These are phyloP conservation scores for Neopestalotiopsis rosae DNA, from an alignment of 2,329 filamentous ascomycete species.

Conservation along the genomic window DNA sequence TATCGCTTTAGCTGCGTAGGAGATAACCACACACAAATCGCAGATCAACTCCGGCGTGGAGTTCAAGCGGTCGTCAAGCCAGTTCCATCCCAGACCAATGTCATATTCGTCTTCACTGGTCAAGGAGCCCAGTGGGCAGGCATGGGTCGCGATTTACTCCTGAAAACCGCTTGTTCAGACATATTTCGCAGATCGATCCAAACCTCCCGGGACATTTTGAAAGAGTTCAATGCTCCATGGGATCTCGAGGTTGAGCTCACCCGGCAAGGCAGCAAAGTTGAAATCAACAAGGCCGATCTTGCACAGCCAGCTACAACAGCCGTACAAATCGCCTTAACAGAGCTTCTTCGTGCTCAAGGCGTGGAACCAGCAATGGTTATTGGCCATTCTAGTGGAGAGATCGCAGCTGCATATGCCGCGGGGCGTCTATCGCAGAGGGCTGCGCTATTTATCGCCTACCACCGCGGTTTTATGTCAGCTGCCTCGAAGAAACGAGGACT, in stretches of 20 bases:
- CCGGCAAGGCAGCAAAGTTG: constrained; percentile 18
- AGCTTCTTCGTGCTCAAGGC: constrained; percentile 38
- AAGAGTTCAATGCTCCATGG: constrained; percentile 10
- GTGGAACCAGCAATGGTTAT: constrained; percentile 38
- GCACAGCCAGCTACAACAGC: constrained; percentile 39
- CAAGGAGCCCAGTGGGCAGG: constrained; percentile 51
- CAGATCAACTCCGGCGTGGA: not conserved
- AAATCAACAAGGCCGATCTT: constrained; percentile 22
- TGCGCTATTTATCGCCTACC: constrained; percentile 41
- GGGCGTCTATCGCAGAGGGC: constrained; percentile 33
- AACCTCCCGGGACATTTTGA: constrained; percentile 16
- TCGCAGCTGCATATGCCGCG: constrained; percentile 44
- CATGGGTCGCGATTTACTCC: constrained; percentile 41
- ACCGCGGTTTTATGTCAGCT: constrained; percentile 33
- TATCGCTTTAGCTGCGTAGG: not conserved
- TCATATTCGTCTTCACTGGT: constrained; percentile 45
- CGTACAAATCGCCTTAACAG: constrained; percentile 40
- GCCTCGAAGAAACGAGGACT: not conserved
- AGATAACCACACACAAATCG: not conserved
- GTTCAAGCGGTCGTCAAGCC: not conserved
- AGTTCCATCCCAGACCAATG: too few relatives aligned
- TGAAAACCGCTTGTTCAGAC: not conserved
- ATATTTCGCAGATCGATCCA: constrained; percentile 21
- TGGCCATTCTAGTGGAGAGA: constrained; percentile 47
- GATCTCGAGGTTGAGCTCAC: not conserved